These are phyloP conservation scores for Leishmania gerbilli DNA, from an alignment of 208 protist species.

Conservation along the genomic window DNA sequence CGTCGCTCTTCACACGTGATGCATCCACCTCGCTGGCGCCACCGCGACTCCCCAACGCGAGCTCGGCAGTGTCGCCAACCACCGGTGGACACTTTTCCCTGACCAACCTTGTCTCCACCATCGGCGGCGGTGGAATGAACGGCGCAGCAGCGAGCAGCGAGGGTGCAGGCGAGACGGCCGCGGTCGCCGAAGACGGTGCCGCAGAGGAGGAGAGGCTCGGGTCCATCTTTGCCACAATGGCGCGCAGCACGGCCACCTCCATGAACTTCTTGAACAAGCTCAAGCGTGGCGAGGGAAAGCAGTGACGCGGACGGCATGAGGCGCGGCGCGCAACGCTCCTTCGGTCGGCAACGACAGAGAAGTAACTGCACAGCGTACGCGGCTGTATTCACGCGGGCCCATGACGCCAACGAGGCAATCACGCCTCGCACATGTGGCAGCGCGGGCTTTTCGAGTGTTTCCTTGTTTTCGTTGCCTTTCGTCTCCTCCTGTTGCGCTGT, in stretches of 20 bases:
- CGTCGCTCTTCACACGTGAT: slow-evolving; percentile 52
- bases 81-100: slow-evolving; percentile 28
- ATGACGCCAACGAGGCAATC: neutral
- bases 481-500: neutral
- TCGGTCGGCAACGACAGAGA: neutral
- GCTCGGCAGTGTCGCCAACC: slow-evolving; percentile 4
- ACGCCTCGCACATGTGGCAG: neutral
- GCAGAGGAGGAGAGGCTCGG: slow-evolving; percentile 51
- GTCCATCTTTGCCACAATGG: slow-evolving; percentile 58
- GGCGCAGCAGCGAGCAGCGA: neutral
- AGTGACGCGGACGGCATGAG: neutral
- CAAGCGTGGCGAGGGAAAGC: slow-evolving; percentile 49
- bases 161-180: neutral
- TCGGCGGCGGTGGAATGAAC: slow-evolving; percentile 10
- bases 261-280: slow-evolving; percentile 80
- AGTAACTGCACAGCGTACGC: neutral
- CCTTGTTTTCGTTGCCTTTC: neutral
- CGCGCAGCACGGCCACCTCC: slow-evolving; percentile 58
- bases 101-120: slow-evolving; percentile 36
- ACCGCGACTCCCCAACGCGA: neutral
- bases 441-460: neutral
- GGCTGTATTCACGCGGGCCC: neutral
- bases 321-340: neutral
- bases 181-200: neutral
- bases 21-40: slow-evolving; percentile 13